Conservation (phyloP, 495 filamentous ascomycete species). For the Aspergillus leporis region DNA sequence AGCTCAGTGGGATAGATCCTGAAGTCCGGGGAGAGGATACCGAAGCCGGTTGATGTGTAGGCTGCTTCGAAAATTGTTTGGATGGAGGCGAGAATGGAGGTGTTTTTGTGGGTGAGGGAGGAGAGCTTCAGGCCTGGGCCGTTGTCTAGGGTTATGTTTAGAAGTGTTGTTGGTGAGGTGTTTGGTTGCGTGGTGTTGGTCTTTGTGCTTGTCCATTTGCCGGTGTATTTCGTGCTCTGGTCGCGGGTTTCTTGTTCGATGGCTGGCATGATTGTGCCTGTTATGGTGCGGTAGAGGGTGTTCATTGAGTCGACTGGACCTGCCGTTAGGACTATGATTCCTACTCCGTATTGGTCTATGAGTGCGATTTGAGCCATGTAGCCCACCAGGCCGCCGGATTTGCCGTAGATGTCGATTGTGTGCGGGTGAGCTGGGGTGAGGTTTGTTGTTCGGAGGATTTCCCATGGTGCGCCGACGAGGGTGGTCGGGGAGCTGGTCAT, state of each 20-base stretch:
- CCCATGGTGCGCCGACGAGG: slow-evolving; percentile 18
- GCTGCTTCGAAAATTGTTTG: slow-evolving; percentile 9
- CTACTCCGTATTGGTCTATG: slow-evolving; percentile 19
- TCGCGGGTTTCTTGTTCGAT: slow-evolving; percentile 10
- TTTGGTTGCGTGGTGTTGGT: too few relatives aligned
- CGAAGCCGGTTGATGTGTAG: slow-evolving; percentile 12
- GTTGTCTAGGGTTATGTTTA: slow-evolving; percentile 4
- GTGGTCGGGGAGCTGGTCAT: slow-evolving; percentile 15
- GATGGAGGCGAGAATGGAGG: slow-evolving; percentile 10
- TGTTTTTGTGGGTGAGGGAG: slow-evolving; percentile 1
- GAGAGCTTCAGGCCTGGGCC: slow-evolving; percentile 13
- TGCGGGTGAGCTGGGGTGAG: slow-evolving; percentile 14
- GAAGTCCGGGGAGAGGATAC: slow-evolving; percentile 11
- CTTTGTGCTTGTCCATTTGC: background rate
- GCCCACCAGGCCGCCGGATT: slow-evolving; percentile 18
- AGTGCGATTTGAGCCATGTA: slow-evolving; percentile 17
- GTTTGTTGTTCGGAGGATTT: slow-evolving; percentile 15
- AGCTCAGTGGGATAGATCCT: slow-evolving; percentile 18
- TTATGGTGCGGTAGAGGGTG: slow-evolving; percentile 16
- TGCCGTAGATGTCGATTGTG: slow-evolving; percentile 19
- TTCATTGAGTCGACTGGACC: slow-evolving; percentile 18
- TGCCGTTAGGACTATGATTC: slow-evolving; percentile 9
- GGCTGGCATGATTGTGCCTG: slow-evolving; percentile 13
- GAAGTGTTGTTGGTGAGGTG: background rate
- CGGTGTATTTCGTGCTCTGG: slow-evolving; percentile 4